Evolutionary conservation across 1,284 basidiomycete species (phyloP), one percentile per base, ranked within the genome.

Genomic region (Ceratobasidium sp.): DNA sequence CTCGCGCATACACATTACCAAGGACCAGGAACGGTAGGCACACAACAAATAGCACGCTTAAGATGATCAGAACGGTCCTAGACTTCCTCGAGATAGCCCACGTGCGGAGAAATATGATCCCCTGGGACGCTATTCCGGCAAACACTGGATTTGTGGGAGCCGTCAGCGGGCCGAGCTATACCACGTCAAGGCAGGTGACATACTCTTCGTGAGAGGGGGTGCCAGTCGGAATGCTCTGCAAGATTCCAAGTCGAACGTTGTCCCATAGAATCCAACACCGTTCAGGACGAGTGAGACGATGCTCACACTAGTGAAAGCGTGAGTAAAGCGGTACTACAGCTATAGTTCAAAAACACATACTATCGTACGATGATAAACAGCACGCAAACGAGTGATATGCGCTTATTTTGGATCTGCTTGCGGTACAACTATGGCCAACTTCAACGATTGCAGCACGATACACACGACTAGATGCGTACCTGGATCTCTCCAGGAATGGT

Each of bases 91-190:
- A 70, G 14, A 70, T 58, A 12, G 65, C 65, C 65, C 65, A 70
- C 45, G 65, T 70, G 65, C 65, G 65, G 26, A 70, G 55, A 41
- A 70, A 58, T 39, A 70, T 70, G 65, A 70, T 70, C 53, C 46
- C 52, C 43, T 70, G 65, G 43, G 52, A 70, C 14, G 65, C 65
- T 26, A 70, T 70, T 46, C 65, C 65, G 26, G 65, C 65, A 34
- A 70, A 26, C 65, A 70, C 65, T 70, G 23, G 3, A 36, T 9
- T 28, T n/a, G 5, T 26, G 9, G 28, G 16, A 5, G 32, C 26
- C 18, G 26, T 45, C 26, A 61, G 23, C 59, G 41, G 59, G 26
- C 59, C 59, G 59, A 43, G n/a, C 26, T 26, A 34, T 18, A 18
- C 59, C 12, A 46, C 21, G 21, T 28, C 26, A 32, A 46, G 39